Evolutionary conservation across 768 basidiomycete species (phyloP), one percentile per base, ranked within the genome.

Genomic region (Suillus subaureus): DNA sequence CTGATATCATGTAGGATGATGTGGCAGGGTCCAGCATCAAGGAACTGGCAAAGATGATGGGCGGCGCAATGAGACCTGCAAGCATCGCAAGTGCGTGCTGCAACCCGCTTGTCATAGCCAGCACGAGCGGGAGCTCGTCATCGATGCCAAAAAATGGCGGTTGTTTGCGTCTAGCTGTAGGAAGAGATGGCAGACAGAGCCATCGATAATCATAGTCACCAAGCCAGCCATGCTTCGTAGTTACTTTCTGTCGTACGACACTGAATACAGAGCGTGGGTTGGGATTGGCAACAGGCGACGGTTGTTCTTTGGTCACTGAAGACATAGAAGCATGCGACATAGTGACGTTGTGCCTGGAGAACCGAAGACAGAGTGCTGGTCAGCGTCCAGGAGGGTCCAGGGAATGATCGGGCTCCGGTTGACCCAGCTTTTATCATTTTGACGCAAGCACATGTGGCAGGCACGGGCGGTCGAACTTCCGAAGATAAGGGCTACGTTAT

Each of bases 71-170:
- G 51, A 93, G 80, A 3, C 91, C 92, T 2, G 90, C 91, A 18
- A 93, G 83, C 92, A 94, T 94, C 2, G 91, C 91, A 12, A 93
- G 85, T 2, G 89, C 85, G 71, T 93, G 91, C 70, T 90, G 89
- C 18, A 90, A 78, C 0, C 93, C 93, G 67, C 86, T 87, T 1
- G 89, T 81, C 39, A 93, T 85, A 1, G 92, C 90, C 21, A 94
- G 83, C 5, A 89, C 68, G 37, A 93, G 82, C 2, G 93, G 93
- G 6, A 94, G 79, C 28, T 92, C 87, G 35, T 84, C 86, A 61
- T 93, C 83, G 7, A 94, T 77, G 3, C 86, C 86, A 69, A 92
- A 94, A 78, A 94, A 94, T 0, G 92, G 92, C 1, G 93, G 89
- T 12, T 75, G 68, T 21, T 78, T 73, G 18, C 64, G 65, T 37